Conservation (phyloP, 768 basidiomycete genomes). For the Clitopilus hobsonii region DNA sequence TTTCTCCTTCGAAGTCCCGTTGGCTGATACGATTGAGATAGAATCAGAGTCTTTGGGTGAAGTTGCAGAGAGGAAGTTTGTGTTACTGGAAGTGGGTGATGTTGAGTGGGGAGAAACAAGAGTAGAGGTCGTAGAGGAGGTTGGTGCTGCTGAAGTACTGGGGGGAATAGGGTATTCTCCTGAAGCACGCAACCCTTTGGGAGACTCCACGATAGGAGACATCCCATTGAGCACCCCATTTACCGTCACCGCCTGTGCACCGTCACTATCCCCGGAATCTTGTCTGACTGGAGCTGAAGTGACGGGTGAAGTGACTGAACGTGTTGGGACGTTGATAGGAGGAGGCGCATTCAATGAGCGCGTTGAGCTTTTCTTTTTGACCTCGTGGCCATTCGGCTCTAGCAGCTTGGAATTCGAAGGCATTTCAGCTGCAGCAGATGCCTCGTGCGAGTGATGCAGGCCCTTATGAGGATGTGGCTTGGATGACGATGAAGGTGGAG, state of each 20-base stretch:
- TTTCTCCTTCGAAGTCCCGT: conserved; percentile 23
- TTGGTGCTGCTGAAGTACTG: conserved; percentile 3
- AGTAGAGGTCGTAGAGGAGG: not conserved
- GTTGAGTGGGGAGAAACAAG: conserved; percentile 11
- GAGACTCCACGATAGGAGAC: conserved; percentile 40
- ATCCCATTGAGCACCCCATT: conserved; percentile 9
- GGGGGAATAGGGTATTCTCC: conserved; percentile 18
- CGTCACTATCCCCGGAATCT: conserved; percentile 13
- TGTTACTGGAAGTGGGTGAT: conserved; percentile 13
- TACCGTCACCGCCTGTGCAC: conserved; percentile 5
- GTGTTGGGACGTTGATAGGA: conserved; percentile 17
- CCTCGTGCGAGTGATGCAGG: conserved; percentile 6
- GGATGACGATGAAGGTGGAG: conserved; percentile 1
- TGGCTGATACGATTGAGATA: conserved; percentile 19
- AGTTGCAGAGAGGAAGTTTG: conserved; percentile 7
- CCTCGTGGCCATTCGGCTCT: conserved; percentile 12
- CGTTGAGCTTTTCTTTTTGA: conserved; percentile 31
- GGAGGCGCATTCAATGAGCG: conserved; percentile 27
- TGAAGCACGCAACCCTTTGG: conserved; percentile 26
- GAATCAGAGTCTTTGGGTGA: conserved; percentile 18
- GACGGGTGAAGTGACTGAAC: conserved; percentile 23
- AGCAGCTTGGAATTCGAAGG: conserved; percentile 17
- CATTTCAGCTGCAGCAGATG: conserved; percentile 9
- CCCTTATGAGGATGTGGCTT: not conserved
- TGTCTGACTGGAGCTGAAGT: conserved; percentile 8